Percentiles rank a stretch among this genome's conserved stretches.
These are phyloP conservation scores for Phyllosticta citriasiana DNA, from an alignment of 2,329 filamentous ascomycete species.

Conservation along the genomic window DNA sequence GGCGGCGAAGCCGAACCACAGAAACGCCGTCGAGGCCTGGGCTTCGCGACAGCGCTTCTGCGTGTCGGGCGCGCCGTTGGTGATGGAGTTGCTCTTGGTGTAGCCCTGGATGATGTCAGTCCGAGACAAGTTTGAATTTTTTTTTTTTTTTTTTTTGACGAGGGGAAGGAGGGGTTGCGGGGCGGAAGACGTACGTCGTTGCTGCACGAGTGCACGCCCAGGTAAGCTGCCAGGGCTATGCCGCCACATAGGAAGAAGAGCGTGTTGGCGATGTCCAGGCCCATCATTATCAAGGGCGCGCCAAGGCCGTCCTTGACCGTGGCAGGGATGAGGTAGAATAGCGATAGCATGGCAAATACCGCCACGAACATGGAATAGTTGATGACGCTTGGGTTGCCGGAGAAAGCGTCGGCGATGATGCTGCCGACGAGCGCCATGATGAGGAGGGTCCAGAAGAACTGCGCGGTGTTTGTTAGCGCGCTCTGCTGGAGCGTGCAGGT, in stretches of 20 bases:
- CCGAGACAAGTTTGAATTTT: no score
- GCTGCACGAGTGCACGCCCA: slow-evolving; percentile 59
- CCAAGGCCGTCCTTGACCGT: slow-evolving; percentile 44
- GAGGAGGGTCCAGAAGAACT: slow-evolving; percentile 52
- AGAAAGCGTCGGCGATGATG: slow-evolving; percentile 45
- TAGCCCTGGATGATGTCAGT: slow-evolving; percentile 26
- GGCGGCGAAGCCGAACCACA: slow-evolving; percentile 65
- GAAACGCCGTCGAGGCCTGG: slow-evolving; percentile 63
- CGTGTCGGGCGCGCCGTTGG: slow-evolving; percentile 49
- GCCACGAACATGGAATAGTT: slow-evolving; percentile 60
- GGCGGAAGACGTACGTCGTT: slow-evolving; percentile 38
- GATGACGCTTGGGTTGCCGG: slow-evolving; percentile 48
- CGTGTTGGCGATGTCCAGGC: slow-evolving; percentile 48
- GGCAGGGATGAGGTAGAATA: slow-evolving; percentile 52
- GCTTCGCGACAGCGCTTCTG: slow-evolving; percentile 62
- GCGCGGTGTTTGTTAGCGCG: slow-evolving; percentile 8
- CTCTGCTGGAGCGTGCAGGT: background rate
- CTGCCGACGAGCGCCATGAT: slow-evolving; percentile 53
- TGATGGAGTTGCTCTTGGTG: slow-evolving; percentile 46
- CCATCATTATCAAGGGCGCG: slow-evolving; percentile 44
- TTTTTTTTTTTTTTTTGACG: background rate
- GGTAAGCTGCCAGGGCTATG: slow-evolving; percentile 60
- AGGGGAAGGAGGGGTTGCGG: background rate
- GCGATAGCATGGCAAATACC: slow-evolving; percentile 54
- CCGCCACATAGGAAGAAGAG: slow-evolving; percentile 63